These are phyloP conservation scores for Vanrija sp. DNA, from an alignment of 1,284 basidiomycete genomes.

Conservation along the genomic window DNA sequence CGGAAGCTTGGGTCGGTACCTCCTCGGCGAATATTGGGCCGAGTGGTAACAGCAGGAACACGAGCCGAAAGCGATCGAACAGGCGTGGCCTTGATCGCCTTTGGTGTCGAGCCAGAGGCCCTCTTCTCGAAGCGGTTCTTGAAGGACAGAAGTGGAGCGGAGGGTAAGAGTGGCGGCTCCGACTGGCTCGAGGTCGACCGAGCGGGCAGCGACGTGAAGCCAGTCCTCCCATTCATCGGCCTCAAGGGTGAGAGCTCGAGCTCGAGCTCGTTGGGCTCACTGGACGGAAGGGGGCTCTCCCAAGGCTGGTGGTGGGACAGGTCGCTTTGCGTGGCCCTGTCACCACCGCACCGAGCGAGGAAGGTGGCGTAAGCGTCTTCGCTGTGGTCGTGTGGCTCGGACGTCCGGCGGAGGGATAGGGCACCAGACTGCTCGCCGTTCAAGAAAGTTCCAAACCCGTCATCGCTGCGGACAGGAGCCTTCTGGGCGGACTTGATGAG, in stretches of 20 bases:
- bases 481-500: neutral
- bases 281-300: neutral
- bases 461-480: neutral
- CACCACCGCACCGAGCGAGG: conserved; percentile 7
- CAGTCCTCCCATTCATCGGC: neutral
- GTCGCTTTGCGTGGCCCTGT: conserved; percentile 7
- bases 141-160: neutral
- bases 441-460: neutral
- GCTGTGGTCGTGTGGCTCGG: conserved; percentile 3
- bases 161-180: neutral
- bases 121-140: neutral
- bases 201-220: too few relatives aligned
- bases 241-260: neutral
- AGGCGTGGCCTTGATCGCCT: neutral
- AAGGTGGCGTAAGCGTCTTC: conserved; percentile 5
- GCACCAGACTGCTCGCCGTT: neutral
- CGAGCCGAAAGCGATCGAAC: neutral
- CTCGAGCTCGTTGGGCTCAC: conserved; percentile 9
- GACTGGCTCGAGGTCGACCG: too few relatives aligned
- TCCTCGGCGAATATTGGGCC: conserved; percentile 31
- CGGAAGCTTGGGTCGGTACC: conserved; percentile 25
- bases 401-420: neutral
- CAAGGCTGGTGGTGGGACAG: neutral
- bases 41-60: neutral
- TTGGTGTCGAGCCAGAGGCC: neutral